Conservation (phyloP, 2,329 filamentous ascomycete species). For the Orbilia blumenaviensis region DNA sequence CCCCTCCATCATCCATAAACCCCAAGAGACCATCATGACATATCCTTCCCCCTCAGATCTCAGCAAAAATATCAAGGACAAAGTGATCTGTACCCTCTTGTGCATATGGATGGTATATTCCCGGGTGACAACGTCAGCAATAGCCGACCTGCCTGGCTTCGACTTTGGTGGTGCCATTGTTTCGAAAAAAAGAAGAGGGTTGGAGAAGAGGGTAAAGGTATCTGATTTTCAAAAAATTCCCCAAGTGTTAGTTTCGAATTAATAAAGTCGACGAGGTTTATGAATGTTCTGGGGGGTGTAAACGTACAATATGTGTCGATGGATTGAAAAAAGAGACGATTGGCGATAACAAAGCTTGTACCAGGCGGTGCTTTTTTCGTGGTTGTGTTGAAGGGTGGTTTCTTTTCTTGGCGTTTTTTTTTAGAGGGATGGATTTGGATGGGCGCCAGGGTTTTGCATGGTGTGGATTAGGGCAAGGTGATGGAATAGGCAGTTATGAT, state of each 20-base stretch:
- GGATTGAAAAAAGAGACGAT: constrained; percentile 27
- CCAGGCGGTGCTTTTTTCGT: constrained; percentile 22
- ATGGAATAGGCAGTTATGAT: constrained; percentile 38
- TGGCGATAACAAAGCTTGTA: constrained; percentile 24
- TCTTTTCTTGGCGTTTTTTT: constrained; percentile 34
- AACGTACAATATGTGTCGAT: constrained; percentile 50
- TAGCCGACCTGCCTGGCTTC: constrained; percentile 84
- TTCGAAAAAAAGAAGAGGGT: neutral
- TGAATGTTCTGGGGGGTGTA: neutral
- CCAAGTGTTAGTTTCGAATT: constrained; percentile 16
- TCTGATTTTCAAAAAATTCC: neutral
- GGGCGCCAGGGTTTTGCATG: constrained; percentile 15
- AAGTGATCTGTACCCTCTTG: constrained; percentile 81
- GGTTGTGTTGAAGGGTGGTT: constrained; percentile 51
- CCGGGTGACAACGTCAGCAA: constrained; percentile 97
- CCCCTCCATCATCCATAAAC: neutral
- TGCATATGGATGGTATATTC: constrained; percentile 99
- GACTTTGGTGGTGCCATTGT: constrained; percentile 73
- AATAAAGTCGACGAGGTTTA: too few relatives aligned
- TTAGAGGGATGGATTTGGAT: neutral
- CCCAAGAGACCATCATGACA: constrained; percentile 52
- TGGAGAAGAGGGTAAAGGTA: constrained; percentile 4
- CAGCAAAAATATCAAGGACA: neutral
- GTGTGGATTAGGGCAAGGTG: constrained; percentile 50
- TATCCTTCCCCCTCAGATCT: constrained; percentile 16